Evolutionary conservation across 176 grass and related monocot genomes (phyloP), one percentile per base, ranked within the genome.

Genomic region (Phyllostachys edulis): DNA sequence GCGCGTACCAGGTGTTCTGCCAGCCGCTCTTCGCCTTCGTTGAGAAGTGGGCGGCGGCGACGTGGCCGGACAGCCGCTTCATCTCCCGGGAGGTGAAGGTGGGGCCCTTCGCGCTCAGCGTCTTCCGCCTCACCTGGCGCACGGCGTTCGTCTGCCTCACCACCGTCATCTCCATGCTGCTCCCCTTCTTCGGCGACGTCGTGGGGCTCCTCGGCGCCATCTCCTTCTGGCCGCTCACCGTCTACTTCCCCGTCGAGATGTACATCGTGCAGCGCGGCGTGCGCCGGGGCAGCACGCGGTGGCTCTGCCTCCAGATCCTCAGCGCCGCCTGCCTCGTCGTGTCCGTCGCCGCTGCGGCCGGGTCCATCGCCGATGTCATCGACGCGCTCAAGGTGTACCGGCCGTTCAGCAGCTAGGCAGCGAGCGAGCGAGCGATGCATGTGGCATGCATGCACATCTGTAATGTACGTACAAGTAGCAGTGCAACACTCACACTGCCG

Each of bases 241-340:
- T 99, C 47, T 96, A 96, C 86, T 99, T 99, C 73, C 96, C 96
- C 6, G 54, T 99, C n/a, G 89, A 99, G 77, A 99, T 99, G 96
- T 94, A 98, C 89, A 88, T 98, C 64, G 84, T 37, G 73, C 91
- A 95, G 67, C 89, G 83, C 34, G 66, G 21, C 21, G 85, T 98
- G 40, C 76, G 84, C 0, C 80, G 85, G 0, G 39, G 80, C 20
- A 90, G 90, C 18, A 47, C 88, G 0, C 56, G 71, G 61, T 89
- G 84, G 81, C 1, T 90, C 29, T 85, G 84, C 37, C 88, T 97
- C 36, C 56, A 87, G 80, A 73, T 47, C 63, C 89, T 97, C 55
- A 92, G 92, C 81, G 4, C 80, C 5, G 23, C 51, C 0, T 94
- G 92, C 77, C 78, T 93, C 65, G 13, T 88, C 24, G 77, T 96